phyloP scores from a whole-genome alignment of 805 yeast species.

The Pichia kluyveri region DNA sequence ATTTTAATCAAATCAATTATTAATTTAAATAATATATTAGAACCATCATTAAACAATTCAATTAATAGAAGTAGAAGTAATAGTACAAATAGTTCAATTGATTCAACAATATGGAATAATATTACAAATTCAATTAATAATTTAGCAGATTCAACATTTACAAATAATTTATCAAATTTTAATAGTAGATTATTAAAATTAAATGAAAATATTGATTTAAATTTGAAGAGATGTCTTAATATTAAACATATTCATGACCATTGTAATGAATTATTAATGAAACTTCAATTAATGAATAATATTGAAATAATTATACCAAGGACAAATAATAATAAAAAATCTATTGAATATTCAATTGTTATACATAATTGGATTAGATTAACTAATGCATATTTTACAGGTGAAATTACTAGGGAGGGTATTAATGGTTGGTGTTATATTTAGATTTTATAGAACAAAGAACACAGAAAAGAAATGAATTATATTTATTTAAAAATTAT shows the following conservation, averaged over 20 bases:
- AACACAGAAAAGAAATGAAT: too few relatives aligned
- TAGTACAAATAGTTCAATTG: background rate
- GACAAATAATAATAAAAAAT: slow-evolving; percentile 6
- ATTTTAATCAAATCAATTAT: slow-evolving; percentile 17
- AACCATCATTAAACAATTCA: background rate
- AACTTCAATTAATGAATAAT: background rate
- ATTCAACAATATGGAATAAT: background rate
- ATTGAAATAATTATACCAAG: slow-evolving; percentile 12
- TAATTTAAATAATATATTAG: slow-evolving; percentile 14
- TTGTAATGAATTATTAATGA: slow-evolving; percentile 9
- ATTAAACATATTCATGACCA: slow-evolving; percentile 14
- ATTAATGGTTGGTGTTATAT: slow-evolving; percentile 20
- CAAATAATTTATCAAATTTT: slow-evolving; percentile 15
- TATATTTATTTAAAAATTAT: too few relatives aligned
- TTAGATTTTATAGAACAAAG: background rate
- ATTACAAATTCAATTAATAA: background rate
- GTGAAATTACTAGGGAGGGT: slow-evolving; percentile 16
- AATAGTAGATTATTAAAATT: slow-evolving; percentile 18
- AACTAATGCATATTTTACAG: slow-evolving; percentile 12
- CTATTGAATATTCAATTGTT: slow-evolving; percentile 5
- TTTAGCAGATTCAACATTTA: background rate
- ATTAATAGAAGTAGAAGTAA: slow-evolving; percentile 2
- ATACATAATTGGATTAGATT: slow-evolving; percentile 18
- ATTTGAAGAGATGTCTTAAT: slow-evolving; percentile 10
- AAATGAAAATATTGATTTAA: slow-evolving; percentile 14